Evolutionary conservation across 331 rosid genomes (phyloP), one percentile per base, ranked within the genome.

Genomic region (Malus hybrid): DNA sequence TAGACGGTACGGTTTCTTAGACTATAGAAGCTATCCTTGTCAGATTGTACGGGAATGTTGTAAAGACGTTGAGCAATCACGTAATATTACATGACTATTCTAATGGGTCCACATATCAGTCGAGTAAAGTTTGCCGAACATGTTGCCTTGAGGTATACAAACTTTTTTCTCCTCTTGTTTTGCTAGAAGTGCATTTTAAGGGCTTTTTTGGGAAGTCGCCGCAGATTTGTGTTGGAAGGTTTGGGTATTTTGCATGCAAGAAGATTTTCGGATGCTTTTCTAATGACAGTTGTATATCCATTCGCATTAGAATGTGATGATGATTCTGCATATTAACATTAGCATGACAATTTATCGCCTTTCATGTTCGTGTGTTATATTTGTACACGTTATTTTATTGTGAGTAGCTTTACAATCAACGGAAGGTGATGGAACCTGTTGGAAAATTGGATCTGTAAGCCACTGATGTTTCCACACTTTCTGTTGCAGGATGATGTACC

Each of bases 401-500:
- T 10, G 27, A 59, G 24, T 24, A 24, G 24, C 24, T 24, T 24
- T 24, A 24, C 24, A 24, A 24, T 24, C 24, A 24, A 24, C 24
- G 24, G 64, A 33, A 71, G 24, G 3, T 22, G 34, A 7, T 33
- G 22, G 54, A 13, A 71, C 22, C 31, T 31, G 52, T 32, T 71
- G 50, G 65, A 10, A 52, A 70, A 31, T n/a, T n/a, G 8, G 52
- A 71, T 20, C 29, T 24, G 65, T 27, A 20, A 28, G 16, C 36
- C 11, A 11, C n/a, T 73, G 69, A 73, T 61, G 3, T 31, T 24
- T 7, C 22, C 46, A 27, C 28, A 59, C 20, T 31, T 24, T 3
- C 7, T 73, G 50, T 77, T 86, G 82, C 90, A 88, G 96, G 92
- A 76, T 91, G 86, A 81, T 57, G 80, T 46, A 50, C 46, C 6